Evolutionary conservation across 306 rosid genomes (phyloP).

Genomic region (Malus orientalis): DNA sequence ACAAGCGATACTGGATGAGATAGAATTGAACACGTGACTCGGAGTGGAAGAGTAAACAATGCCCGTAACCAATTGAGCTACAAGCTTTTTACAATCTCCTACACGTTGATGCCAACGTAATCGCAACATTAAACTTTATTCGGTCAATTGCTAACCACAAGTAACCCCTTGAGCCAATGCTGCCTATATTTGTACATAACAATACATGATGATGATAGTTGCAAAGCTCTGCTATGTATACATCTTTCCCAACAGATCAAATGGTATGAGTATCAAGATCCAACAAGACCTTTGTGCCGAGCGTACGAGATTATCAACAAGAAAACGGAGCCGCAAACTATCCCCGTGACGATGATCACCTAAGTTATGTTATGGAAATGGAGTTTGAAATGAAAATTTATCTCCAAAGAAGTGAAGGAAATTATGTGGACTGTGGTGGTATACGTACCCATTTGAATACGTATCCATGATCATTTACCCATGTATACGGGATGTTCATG

Average conservation of each 20-base stretch:
- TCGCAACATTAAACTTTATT: neutral
- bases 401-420: neutral
- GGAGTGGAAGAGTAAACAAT: too few relatives aligned
- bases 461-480: slow-evolving; percentile 47
- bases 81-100: neutral
- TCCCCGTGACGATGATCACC: slow-evolving; percentile 70
- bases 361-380: slow-evolving; percentile 2
- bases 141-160: neutral
- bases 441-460: slow-evolving; percentile 72
- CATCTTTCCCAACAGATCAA: neutral
- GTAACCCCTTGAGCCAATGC: neutral
- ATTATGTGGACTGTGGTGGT: neutral
- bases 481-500: slow-evolving; percentile 72
- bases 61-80: neutral
- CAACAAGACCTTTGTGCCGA: slow-evolving; percentile 82
- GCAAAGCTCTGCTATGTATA: neutral
- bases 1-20: too few relatives aligned
- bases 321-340: slow-evolving; percentile 49
- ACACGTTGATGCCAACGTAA: neutral
- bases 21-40: too few relatives aligned
- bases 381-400: neutral
- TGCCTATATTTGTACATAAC: neutral
- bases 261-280: slow-evolving; percentile 42
- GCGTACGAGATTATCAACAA: slow-evolving; percentile 60
- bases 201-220: neutral